Percentiles rank a stretch among this genome's conserved stretches.
Evolutionary conservation across 2,329 filamentous ascomycete species (phyloP).

Genomic region (Parascedosporium putredinis): DNA sequence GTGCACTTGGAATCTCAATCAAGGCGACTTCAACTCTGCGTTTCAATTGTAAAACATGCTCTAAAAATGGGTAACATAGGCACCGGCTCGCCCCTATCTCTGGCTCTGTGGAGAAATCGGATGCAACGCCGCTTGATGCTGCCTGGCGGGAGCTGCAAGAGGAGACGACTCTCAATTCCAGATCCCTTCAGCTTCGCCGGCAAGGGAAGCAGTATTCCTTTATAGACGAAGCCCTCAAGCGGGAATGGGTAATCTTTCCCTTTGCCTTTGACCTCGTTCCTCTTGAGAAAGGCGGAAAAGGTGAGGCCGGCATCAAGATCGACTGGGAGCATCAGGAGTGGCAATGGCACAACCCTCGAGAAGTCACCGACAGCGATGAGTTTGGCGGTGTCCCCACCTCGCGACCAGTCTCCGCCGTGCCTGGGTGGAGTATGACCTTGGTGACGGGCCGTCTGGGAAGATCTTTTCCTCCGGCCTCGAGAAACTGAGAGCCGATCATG

Average conservation of each 20-base stretch:
- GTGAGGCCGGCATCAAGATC: constrained; percentile 36
- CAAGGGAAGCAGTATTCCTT: constrained; percentile 50
- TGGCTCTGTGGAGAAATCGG: constrained; percentile 45
- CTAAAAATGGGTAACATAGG: no score
- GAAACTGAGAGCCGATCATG: constrained; percentile 41
- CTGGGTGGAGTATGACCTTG: constrained; percentile 45
- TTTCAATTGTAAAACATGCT: no score
- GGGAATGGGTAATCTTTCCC: constrained; percentile 53
- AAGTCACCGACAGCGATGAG: constrained; percentile 32
- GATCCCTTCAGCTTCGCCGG: constrained; percentile 38
- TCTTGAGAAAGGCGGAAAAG: constrained; percentile 19
- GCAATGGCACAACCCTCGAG: constrained; percentile 44
- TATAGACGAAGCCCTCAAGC: constrained; percentile 37
- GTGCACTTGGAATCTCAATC: no score
- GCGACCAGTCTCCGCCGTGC: constrained; percentile 47
- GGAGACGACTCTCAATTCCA: constrained; percentile 44
- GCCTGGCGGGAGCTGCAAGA: constrained; percentile 54
- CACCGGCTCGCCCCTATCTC: constrained; percentile 52
- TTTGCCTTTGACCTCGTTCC: constrained; percentile 45
- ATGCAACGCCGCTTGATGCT: constrained; percentile 41
- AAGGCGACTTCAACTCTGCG: no score
- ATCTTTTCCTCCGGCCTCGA: constrained; percentile 36
- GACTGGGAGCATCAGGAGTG: constrained; percentile 54
- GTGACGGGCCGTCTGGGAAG: constrained; percentile 30
- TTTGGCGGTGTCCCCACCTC: constrained; percentile 46